Evolutionary conservation across 176 grass and related monocot genomes (phyloP), one percentile per base, ranked within the genome.

Genomic region (Aegilops sharonensis): DNA sequence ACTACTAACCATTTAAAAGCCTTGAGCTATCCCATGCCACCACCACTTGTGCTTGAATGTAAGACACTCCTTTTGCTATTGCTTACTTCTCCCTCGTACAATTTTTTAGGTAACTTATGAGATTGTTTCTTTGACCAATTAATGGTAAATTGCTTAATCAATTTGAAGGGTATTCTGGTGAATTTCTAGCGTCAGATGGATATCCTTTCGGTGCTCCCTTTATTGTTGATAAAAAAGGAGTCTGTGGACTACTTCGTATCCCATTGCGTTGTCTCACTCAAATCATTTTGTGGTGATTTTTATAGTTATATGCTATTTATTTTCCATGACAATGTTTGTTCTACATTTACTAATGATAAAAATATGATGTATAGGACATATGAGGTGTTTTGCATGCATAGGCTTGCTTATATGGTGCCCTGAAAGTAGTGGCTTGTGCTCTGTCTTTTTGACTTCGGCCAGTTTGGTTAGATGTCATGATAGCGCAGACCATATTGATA

Each of bases 341-440:
- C 40, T 43, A 43, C 27, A 80, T 20, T 8, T 50, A 25, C 29
- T 87, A 73, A 72, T 79, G 57, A 69, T 42, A 2, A 78, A 72
- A 1, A 17, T 64, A 8, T 81, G 15, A 21, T 87, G 3, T 3
- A 8, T 21, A 81, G 85, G 78, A 24, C 7, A 48, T 6, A 6
- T 14, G 43, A 81, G 78, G 43, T 31, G 3, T 57, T 87, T 87
- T 81, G 85, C 11, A 14, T 87, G 85, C 30, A 81, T 60, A 40
- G 69, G 78, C 21, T 56, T 81, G 59, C 42, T 87, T 75, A 87
- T 87, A 40, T 81, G 65, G 32, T 87, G 78, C 42, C 85, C 74
- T 79, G 17, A 10, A 31, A 39, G 1, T 12, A 27, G 11, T 48
- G 45, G 45, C 1, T 3, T 4, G 12, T 13, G 11, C 45, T 48